phyloP scores from a whole-genome alignment of 345 rosid species.

The Eucalyptus pauciflora region DNA sequence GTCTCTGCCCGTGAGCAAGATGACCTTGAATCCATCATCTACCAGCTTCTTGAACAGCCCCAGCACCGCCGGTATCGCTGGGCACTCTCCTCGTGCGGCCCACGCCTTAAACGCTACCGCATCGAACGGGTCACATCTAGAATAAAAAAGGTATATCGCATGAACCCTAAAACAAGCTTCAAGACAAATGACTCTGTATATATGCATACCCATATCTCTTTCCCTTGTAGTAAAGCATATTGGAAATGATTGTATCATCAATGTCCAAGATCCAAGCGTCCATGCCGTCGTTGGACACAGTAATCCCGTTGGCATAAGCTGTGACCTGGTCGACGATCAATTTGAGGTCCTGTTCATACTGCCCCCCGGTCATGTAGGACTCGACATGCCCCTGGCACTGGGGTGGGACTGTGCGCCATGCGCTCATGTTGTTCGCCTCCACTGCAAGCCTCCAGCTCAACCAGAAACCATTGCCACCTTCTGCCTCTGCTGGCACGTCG shows the following conservation, averaged over 20 bases:
- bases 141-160: not conserved
- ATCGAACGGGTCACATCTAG: slow-evolving; percentile 82
- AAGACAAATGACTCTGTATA: not conserved
- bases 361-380: slow-evolving; percentile 66
- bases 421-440: slow-evolving; percentile 68
- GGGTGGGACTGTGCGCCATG: slow-evolving; percentile 66
- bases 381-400: slow-evolving; percentile 49
- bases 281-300: slow-evolving; percentile 34
- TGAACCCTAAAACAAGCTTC: not conserved
- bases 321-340: slow-evolving; percentile 37
- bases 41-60: slow-evolving; percentile 31
- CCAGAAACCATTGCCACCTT: slow-evolving; percentile 8
- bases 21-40: slow-evolving; percentile 49
- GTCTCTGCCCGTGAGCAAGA: slow-evolving; percentile 70
- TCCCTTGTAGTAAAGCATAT: slow-evolving; percentile 50
- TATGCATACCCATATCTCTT: slow-evolving; percentile 65
- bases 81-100: slow-evolving; percentile 62
- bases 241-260: slow-evolving; percentile 91
- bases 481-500: not conserved
- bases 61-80: slow-evolving; percentile 57
- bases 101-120: slow-evolving; percentile 55
- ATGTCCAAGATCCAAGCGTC: slow-evolving; percentile 92
- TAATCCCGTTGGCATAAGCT: slow-evolving; percentile 23
- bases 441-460: slow-evolving; percentile 80
- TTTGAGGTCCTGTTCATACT: slow-evolving; percentile 51